Evolutionary conservation across 768 basidiomycete genomes (phyloP).

Genomic region (Peribolospora baueri): DNA sequence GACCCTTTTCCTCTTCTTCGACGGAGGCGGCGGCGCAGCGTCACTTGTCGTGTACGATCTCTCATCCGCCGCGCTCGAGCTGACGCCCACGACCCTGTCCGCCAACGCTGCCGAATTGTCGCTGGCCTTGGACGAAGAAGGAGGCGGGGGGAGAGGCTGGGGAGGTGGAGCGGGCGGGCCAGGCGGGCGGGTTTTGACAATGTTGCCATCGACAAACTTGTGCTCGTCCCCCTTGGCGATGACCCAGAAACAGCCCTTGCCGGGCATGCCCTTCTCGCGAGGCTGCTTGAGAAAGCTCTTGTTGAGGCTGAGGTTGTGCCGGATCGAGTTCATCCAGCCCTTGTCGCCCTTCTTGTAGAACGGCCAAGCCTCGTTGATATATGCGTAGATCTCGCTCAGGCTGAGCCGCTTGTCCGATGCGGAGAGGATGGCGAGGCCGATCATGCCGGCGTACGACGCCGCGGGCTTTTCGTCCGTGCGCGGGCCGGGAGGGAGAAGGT

Average conservation of each 20-base stretch:
- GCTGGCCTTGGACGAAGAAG: neutral
- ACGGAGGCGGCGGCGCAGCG: too few relatives aligned
- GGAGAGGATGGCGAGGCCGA: slow-evolving; percentile 79
- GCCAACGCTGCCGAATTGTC: neutral
- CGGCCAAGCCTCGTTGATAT: slow-evolving; percentile 80
- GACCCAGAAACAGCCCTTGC: slow-evolving; percentile 68
- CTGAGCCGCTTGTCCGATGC: slow-evolving; percentile 62
- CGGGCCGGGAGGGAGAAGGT: too few relatives aligned
- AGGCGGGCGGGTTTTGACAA: slow-evolving; percentile 8
- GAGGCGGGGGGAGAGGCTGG: neutral
- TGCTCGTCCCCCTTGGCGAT: slow-evolving; percentile 58
- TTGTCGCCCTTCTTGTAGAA: slow-evolving; percentile 76
- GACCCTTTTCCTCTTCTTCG: too few relatives aligned
- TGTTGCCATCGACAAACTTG: slow-evolving; percentile 65
- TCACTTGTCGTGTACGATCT: too few relatives aligned
- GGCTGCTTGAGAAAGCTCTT: slow-evolving; percentile 65
- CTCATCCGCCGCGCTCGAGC: too few relatives aligned
- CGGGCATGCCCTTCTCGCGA: slow-evolving; percentile 35
- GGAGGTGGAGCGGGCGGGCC: too few relatives aligned
- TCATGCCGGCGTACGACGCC: slow-evolving; percentile 77
- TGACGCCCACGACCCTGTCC: too few relatives aligned
- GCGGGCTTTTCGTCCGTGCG: slow-evolving; percentile 34
- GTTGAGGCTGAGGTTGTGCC: slow-evolving; percentile 87
- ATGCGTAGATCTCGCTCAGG: slow-evolving; percentile 87
- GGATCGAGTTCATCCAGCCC: slow-evolving; percentile 89